Evolutionary conservation across 371 early-diverging fungal genomes (phyloP), one percentile per base, ranked within the genome.

Genomic region (Sanchytrium tribonematis): DNA sequence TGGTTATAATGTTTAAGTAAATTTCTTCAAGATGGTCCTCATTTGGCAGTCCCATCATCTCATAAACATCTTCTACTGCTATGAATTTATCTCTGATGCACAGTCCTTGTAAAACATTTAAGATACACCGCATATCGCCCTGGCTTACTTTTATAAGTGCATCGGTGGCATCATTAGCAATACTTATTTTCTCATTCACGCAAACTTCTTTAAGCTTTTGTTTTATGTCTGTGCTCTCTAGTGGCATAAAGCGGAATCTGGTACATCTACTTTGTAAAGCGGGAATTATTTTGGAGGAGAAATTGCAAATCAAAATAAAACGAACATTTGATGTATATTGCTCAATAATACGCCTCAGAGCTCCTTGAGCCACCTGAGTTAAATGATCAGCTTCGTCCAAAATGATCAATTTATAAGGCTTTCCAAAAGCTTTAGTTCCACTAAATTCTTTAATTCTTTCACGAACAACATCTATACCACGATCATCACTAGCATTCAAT

Each of bases 281-380:
- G 1, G 97, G 97, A 66, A 96, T 96, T 66, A 99, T 95, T 76
- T 97, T 97, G 77, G 86, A 86, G 31, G 91, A 89, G 77, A 97
- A 96, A 77, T 99, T 99, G 82, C 97, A 97, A 70, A 99, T 93
- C 66, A 99, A 85, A 76, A 95, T 94, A 78, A 99, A 99, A 0
- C 98, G 85, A 12, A 94, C 93, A 74, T 95, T 97, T 66, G 82
- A 82, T 28, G 93, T 92, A 80, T 93, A 97, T 74, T 95, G 91
- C 80, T 99, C 99, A 72, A 99, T 94, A 28, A 99, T 82, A 79
- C 97, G 79, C 74, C 99, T 84, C 69, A 99, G 77, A 12, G 98
- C 98, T 68, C 90, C 85, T 77, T 98, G 98, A 1, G 98, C 98
- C 67, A 85, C 84, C 70, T 86, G 85, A 0, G 97, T 98, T 97